These are phyloP conservation scores for Neoscytalidium dimidiatum DNA, from an alignment of 2,329 filamentous ascomycete genomes.

Conservation along the genomic window DNA sequence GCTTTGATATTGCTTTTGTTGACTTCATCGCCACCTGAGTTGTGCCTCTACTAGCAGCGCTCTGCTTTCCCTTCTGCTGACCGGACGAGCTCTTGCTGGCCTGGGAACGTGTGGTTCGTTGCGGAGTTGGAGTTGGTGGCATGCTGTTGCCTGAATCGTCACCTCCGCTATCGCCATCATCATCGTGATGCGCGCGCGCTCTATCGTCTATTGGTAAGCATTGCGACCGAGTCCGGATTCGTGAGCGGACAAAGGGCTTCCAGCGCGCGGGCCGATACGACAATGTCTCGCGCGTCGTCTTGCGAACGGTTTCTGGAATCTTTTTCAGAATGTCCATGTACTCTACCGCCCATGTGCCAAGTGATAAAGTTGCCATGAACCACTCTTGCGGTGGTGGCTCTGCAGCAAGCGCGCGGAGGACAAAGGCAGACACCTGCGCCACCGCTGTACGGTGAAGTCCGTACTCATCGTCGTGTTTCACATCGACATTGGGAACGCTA, in stretches of 20 bases:
- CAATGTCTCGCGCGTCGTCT: too few relatives aligned
- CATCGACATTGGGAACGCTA: conserved; percentile 33
- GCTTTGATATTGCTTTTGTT: not conserved
- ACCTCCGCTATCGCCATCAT: not conserved
- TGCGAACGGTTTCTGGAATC: too few relatives aligned
- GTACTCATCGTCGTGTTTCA: conserved; percentile 27
- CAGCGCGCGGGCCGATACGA: too few relatives aligned
- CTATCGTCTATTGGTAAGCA: not conserved
- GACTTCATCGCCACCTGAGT: not conserved
- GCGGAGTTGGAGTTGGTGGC: not conserved
- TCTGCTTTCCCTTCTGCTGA: not conserved
- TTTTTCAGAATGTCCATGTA: too few relatives aligned
- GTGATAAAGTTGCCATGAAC: too few relatives aligned
- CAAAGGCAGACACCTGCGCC: conserved; percentile 35
- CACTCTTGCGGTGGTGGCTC: conserved; percentile 27
- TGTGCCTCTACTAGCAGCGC: not conserved
- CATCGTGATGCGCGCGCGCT: not conserved
- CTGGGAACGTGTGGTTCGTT: not conserved
- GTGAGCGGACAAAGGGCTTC: not conserved
- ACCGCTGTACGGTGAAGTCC: conserved; percentile 34
- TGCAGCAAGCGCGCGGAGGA: conserved; percentile 28
- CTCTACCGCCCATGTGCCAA: conserved; percentile 26
- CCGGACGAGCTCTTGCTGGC: not conserved
- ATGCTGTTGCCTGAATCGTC: not conserved
- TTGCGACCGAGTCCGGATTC: not conserved